Evolutionary conservation across 2,329 filamentous ascomycete species (phyloP), one percentile per base, ranked within the genome.

Genomic region (Amylocarpus encephaloides): DNA sequence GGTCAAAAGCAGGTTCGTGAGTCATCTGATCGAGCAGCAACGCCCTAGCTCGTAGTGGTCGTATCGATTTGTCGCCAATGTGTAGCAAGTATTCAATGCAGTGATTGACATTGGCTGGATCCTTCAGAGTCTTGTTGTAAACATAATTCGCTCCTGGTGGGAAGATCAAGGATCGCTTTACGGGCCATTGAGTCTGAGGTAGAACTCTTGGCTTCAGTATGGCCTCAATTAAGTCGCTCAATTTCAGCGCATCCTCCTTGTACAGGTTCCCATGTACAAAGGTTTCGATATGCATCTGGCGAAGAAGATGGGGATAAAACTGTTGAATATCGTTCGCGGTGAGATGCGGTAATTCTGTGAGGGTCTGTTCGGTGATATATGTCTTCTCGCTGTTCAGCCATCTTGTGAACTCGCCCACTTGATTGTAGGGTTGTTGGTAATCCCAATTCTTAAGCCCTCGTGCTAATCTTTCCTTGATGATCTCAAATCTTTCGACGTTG

Each of bases 1-100:
- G 90, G 68, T 98, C 89, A 65, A 97, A 98, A 7, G 86, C 86
- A 3, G 91, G 91, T 70, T 98, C 93, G 50, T 95, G 87, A 0
- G 89, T 83, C 71, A 98, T 86, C 68, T 97, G 93, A 22, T 88
- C 86, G 38, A 96, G 77, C 5, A 98, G 76, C 38, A 94, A 74
- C 0, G 88, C 77, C 67, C 87, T 90, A 12, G 91, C 87, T 15
- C 89, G 81, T 11, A 87, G 68, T 5, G 69, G 65, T n/a, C 83
- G 78, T 63, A 95, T 83, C 2, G 80, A 76, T 56, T 82, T 80
- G 55, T 80, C 77, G 16, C 87, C 86, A 42, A 88, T 73, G 51
- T 82, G 83, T 9, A 92, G 73, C 62, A 84, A 83, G 54, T 88
- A 90, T 64, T 92, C 87, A 46, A 93, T 83, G 57, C 85, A 90